These are phyloP conservation scores for Crotalaria pallida DNA, from an alignment of 306 rosid species.

Conservation along the genomic window DNA sequence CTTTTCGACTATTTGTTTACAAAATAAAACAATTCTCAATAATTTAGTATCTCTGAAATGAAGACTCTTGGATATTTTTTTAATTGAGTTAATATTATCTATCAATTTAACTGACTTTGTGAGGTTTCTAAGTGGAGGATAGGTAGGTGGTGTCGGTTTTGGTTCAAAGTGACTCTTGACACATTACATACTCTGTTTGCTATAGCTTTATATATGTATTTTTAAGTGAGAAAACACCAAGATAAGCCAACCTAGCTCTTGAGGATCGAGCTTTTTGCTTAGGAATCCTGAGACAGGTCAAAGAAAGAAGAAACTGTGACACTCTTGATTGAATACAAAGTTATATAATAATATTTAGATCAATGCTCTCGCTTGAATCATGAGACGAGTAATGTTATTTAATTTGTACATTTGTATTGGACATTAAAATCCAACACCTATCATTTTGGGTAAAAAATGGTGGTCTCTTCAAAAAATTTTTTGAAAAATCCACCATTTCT, in stretches of 20 bases:
- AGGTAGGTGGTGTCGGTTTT: not conserved
- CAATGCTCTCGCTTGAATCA: constrained; percentile 22
- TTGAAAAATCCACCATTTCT: no score
- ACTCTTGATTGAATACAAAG: not conserved
- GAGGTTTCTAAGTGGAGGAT: not conserved
- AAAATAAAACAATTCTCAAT: no score
- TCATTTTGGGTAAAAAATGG: no score
- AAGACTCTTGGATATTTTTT: no score
- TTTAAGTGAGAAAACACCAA: constrained; percentile 37
- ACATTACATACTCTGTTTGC: not conserved
- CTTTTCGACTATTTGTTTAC: no score
- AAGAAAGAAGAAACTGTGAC: constrained; percentile 38
- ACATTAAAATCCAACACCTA: no score
- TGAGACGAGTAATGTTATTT: not conserved
- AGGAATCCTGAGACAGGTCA: constrained; percentile 63
- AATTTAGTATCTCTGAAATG: no score
- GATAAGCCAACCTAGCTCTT: constrained; percentile 50
- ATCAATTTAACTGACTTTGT: no score
- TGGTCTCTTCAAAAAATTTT: no score
- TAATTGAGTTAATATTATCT: no score
- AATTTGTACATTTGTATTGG: no score
- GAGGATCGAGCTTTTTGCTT: constrained; percentile 47
- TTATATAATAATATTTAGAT: not conserved
- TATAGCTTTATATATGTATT: not conserved
- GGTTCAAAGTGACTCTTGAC: constrained; percentile 4